These are phyloP conservation scores for Ophiognomonia clavigignenti-juglandacearum DNA, from an alignment of 2,329 filamentous ascomycete genomes.

Conservation along the genomic window DNA sequence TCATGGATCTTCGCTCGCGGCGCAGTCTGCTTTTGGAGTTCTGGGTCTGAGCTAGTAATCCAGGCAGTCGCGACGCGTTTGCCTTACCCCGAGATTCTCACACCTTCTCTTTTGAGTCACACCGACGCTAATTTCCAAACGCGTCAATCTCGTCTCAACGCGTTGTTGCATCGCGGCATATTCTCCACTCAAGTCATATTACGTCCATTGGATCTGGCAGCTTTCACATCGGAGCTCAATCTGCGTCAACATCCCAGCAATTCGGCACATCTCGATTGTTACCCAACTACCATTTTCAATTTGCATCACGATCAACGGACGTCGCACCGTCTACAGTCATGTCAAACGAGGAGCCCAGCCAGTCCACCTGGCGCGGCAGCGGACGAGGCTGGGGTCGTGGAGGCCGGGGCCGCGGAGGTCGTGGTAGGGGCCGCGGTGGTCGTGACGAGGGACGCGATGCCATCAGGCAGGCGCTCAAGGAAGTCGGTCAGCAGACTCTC, in stretches of 20 bases:
- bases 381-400: too few species aligned
- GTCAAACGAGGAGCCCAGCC: constrained; percentile 1
- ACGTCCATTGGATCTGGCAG: neutral
- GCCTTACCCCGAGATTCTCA: neutral
- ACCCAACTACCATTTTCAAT: neutral
- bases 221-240: neutral
- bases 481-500: constrained; percentile 42
- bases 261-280: neutral
- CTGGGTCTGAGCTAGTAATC: constrained; percentile 7
- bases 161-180: neutral
- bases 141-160: neutral
- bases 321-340: neutral
- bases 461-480: constrained; percentile 27
- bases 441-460: neutral
- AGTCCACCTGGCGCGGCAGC: constrained; percentile 5
- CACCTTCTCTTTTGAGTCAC: neutral
- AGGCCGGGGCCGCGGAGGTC: constrained; percentile 23
- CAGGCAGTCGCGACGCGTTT: constrained; percentile 15
- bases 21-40: neutral
- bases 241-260: too few species aligned
- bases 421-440: constrained; percentile 19
- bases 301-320: neutral
- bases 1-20: neutral
- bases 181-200: too few species aligned
- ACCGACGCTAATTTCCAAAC: too few species aligned